phyloP scores from a whole-genome alignment of 352 stramenopile species.

The Phytophthora citricola region DNA sequence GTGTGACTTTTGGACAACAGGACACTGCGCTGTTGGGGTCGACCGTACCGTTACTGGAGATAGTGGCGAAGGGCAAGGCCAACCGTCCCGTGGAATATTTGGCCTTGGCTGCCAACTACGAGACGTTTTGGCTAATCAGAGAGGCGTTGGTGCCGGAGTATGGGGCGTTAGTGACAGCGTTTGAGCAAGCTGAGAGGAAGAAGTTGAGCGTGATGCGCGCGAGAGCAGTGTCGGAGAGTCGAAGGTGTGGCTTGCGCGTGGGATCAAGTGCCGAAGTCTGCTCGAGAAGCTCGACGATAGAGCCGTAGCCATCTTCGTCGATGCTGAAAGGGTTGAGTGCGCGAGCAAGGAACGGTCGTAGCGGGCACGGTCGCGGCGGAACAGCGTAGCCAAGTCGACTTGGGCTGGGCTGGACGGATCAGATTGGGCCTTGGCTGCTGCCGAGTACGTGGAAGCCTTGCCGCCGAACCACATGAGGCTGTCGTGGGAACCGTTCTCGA shows the following conservation, averaged over 20 bases:
- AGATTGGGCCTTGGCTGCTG: background rate
- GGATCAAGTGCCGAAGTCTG: background rate
- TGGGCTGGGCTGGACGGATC: background rate
- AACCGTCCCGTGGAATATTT: background rate
- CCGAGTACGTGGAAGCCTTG: background rate
- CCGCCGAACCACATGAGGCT: background rate
- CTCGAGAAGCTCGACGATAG: background rate
- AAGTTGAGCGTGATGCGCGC: background rate
- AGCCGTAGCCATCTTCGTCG: background rate
- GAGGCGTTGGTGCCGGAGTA: background rate
- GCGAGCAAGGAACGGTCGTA: background rate
- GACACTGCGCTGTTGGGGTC: background rate
- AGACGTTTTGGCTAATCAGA: slow-evolving; percentile 1
- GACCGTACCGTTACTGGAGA: background rate
- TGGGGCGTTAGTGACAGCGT: background rate
- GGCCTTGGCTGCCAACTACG: background rate
- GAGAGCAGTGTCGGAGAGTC: background rate
- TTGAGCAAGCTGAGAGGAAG: background rate
- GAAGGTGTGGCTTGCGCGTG: background rate
- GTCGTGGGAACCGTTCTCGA: slow-evolving; percentile 1
- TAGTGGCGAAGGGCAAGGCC: background rate
- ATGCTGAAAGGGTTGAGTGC: background rate
- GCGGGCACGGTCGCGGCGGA: background rate
- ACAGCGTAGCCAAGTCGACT: background rate
- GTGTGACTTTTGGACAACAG: background rate